A percentile compares a stretch with the other conserved stretches of the same genome.
Conservation (phyloP, 495 filamentous ascomycete genomes). For the Talaromyces ruber region DNA sequence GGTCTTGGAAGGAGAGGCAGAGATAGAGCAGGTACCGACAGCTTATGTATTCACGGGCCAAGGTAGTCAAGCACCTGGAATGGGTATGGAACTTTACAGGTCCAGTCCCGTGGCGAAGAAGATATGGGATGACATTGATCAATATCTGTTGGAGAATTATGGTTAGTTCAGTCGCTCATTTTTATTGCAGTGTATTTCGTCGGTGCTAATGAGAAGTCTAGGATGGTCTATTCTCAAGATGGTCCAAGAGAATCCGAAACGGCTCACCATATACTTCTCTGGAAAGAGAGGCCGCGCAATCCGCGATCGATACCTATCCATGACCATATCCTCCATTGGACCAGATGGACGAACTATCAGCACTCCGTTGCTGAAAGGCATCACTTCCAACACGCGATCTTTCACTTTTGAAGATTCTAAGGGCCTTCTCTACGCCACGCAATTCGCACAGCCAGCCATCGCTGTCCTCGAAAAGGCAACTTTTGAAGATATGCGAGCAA, state of each 20-base stretch:
- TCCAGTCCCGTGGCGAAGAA: slow-evolving; percentile 89
- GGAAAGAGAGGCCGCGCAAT: slow-evolving; percentile 94
- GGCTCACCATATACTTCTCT: slow-evolving; percentile 96
- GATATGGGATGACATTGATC: slow-evolving; percentile 96
- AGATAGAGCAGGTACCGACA: slow-evolving; percentile 93
- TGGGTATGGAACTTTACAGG: slow-evolving; percentile 97
- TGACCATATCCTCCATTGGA: slow-evolving; percentile 95
- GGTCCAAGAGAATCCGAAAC: slow-evolving; percentile 97
- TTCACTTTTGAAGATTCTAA: slow-evolving; percentile 55
- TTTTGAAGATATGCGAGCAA: slow-evolving; percentile 97
- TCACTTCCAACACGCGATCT: slow-evolving; percentile 61
- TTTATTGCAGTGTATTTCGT: too few relatives aligned
- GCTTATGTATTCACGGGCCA: slow-evolving; percentile 97
- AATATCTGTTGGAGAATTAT: slow-evolving; percentile 97
- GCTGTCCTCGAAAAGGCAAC: slow-evolving; percentile 99
- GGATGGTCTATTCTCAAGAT: slow-evolving; percentile 53
- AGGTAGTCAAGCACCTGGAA: slow-evolving; percentile 94
- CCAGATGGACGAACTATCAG: slow-evolving; percentile 81
- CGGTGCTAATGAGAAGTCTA: slow-evolving; percentile 49
- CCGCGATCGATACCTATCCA: slow-evolving; percentile 96
- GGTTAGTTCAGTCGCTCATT: slow-evolving; percentile 44
- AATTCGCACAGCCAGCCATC: slow-evolving; percentile 94
- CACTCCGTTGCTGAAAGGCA: slow-evolving; percentile 92
- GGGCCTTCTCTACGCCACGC: slow-evolving; percentile 38
- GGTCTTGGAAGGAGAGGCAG: slow-evolving; percentile 86